Conservation (phyloP, 441 rosid species). For the Flueggea neowawraea region DNA sequence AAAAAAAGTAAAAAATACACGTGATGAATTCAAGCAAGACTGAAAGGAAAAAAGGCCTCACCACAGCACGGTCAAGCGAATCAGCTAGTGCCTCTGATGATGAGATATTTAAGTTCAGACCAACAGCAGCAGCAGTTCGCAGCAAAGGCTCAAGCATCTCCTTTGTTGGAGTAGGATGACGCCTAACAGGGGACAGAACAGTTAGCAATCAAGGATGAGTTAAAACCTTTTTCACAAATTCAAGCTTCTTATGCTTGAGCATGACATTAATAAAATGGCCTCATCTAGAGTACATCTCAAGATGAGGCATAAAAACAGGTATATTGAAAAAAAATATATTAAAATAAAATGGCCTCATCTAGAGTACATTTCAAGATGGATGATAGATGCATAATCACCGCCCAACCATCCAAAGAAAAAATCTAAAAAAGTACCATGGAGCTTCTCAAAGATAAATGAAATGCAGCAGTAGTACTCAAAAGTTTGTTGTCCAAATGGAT, state of each 20-base stretch:
- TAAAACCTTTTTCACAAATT: neutral
- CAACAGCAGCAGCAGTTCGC: slow-evolving; percentile 94
- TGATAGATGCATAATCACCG: neutral
- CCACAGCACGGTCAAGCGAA: slow-evolving; percentile 97
- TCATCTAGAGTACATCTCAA: no score
- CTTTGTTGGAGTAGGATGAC: slow-evolving; percentile 95
- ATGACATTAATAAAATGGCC: no score
- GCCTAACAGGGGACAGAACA: slow-evolving; percentile 38
- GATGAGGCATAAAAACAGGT: no score
- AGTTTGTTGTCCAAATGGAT: no score
- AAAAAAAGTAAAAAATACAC: neutral
- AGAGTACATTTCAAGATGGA: neutral
- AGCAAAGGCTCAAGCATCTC: slow-evolving; percentile 98
- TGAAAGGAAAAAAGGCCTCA: slow-evolving; percentile 29
- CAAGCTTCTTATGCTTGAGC: no score
- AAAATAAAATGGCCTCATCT: neutral
- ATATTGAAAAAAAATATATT: no score
- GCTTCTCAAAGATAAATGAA: neutral
- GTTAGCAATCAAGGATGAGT: no score
- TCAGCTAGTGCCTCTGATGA: slow-evolving; percentile 98
- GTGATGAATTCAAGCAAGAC: neutral
- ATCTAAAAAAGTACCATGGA: neutral
- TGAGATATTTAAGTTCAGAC: slow-evolving; percentile 78
- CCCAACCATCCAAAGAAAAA: neutral
- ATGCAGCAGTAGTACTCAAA: no score